Conservation (phyloP, 164 flowering plant genomes). For the Annona squamosa region DNA sequence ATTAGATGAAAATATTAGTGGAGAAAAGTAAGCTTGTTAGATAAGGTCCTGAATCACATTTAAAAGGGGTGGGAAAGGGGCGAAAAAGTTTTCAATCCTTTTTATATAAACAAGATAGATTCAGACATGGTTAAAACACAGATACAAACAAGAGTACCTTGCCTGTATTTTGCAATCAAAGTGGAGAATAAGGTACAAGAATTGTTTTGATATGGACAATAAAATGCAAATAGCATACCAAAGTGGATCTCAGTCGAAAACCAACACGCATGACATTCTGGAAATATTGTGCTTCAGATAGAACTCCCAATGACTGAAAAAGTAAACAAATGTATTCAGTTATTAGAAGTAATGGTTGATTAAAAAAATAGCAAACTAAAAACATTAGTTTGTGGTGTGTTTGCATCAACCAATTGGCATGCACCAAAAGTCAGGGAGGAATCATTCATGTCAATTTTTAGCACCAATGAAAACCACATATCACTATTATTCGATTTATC, state of each 20-base stretch:
- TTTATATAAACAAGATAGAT: too few species aligned
- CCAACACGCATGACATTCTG: conserved; percentile 99
- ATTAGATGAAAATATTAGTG: too few species aligned
- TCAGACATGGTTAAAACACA: too few species aligned
- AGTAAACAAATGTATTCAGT: conserved; percentile 3
- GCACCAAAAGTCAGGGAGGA: not conserved
- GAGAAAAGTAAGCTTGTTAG: too few species aligned
- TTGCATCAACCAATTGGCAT: not conserved
- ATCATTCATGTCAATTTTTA: not conserved
- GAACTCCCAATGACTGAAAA: conserved; percentile 73
- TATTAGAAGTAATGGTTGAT: too few species aligned
- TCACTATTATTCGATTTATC: not conserved
- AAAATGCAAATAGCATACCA: conserved; percentile 45
- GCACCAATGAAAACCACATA: too few species aligned
- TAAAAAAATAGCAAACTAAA: too few species aligned
- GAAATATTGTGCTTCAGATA: conserved; percentile 89
- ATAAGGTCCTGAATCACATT: too few species aligned
- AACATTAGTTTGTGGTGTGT: not conserved
- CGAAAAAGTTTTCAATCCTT: too few species aligned
- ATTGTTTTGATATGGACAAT: not conserved
- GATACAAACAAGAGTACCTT: not conserved
- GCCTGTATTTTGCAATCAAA: not conserved
- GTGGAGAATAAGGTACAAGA: not conserved
- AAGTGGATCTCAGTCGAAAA: conserved; percentile 71
- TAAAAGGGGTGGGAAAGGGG: too few species aligned